Conservation (phyloP, 352 stramenopile genomes). For the Aphanomyces invadans region DNA sequence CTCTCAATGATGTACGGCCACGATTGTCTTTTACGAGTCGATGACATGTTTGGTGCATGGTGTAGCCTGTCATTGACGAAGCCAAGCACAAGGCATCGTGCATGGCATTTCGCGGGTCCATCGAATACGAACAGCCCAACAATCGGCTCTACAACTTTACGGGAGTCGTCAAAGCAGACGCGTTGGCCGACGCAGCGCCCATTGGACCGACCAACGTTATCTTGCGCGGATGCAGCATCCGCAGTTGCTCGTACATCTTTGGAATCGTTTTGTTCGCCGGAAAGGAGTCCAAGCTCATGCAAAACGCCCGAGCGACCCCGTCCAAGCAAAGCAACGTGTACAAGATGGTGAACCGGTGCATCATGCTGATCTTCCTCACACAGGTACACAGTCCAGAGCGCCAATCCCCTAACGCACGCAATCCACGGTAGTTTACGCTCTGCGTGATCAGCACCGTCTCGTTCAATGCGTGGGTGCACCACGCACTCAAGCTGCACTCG, state of each 20-base stretch:
- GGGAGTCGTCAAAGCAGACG: constrained; percentile 37
- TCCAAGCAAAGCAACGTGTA: constrained; percentile 74
- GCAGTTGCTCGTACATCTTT: constrained; percentile 85
- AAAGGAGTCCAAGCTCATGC: constrained; percentile 81
- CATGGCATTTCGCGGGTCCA: not conserved
- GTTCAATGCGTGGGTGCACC: constrained; percentile 8
- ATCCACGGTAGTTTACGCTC: not conserved
- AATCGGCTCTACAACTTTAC: constrained; percentile 56
- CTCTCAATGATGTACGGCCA: constrained; percentile 45
- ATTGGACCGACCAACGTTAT: constrained; percentile 69
- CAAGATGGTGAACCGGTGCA: constrained; percentile 57
- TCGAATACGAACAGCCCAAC: constrained; percentile 67
- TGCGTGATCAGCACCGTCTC: constrained; percentile 3
- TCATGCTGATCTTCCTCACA: constrained; percentile 59
- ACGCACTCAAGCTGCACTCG: not conserved
- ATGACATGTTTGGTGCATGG: too few species aligned
- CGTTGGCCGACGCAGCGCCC: not conserved
- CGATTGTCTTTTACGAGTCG: too few species aligned
- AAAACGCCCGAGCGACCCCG: constrained; percentile 53
- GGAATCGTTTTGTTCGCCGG: constrained; percentile 89
- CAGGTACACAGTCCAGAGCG: constrained; percentile 25
- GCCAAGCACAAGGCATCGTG: constrained; percentile 1
- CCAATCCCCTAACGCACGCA: not conserved
- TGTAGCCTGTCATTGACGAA: constrained; percentile 14
- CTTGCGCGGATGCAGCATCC: constrained; percentile 86